These are phyloP conservation scores for Lobosporangium transversale DNA, from an alignment of 192 early-diverging fungal genomes.

Conservation along the genomic window DNA sequence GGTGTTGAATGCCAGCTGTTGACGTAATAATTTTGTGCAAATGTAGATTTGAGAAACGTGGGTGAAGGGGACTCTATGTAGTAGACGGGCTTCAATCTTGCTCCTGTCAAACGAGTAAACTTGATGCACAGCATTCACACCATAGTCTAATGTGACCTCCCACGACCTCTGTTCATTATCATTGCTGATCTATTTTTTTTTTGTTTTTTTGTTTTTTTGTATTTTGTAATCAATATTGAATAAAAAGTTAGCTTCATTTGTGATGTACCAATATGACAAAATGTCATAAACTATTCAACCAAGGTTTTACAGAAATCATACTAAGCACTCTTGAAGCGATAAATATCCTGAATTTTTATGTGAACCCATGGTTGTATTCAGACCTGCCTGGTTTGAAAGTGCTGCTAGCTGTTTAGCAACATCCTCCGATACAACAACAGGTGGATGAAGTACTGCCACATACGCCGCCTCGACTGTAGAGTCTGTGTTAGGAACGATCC, in stretches of 20 bases:
- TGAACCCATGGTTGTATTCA: slow-evolving; percentile 42
- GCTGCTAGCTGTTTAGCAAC: slow-evolving; percentile 46
- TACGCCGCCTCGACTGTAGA: slow-evolving; percentile 32
- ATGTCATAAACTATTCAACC: no score
- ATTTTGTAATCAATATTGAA: no score
- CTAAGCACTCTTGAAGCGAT: slow-evolving; percentile 44
- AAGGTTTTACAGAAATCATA: slow-evolving; percentile 12
- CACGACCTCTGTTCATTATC: slow-evolving; percentile 36
- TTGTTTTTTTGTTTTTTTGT: no score
- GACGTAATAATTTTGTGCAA: slow-evolving; percentile 54
- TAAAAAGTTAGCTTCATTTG: no score
- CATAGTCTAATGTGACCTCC: slow-evolving; percentile 34
- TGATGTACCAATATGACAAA: no score
- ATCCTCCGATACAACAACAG: slow-evolving; percentile 44
- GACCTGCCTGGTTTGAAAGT: slow-evolving; percentile 39
- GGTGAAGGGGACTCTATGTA: slow-evolving; percentile 39
- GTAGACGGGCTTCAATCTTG: slow-evolving; percentile 40
- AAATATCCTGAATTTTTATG: slow-evolving; percentile 39
- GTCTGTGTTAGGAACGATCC: slow-evolving; percentile 27
- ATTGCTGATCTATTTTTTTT: slow-evolving; percentile 30
- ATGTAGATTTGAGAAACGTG: slow-evolving; percentile 44
- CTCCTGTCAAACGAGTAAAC: slow-evolving; percentile 47
- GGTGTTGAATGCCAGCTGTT: slow-evolving; percentile 57
- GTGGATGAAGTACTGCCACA: slow-evolving; percentile 47
- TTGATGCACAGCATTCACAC: slow-evolving; percentile 24